Base-by-base conservation (phyloP, 345 rosid genomes). In the Hibiscus mutabilis region DNA sequence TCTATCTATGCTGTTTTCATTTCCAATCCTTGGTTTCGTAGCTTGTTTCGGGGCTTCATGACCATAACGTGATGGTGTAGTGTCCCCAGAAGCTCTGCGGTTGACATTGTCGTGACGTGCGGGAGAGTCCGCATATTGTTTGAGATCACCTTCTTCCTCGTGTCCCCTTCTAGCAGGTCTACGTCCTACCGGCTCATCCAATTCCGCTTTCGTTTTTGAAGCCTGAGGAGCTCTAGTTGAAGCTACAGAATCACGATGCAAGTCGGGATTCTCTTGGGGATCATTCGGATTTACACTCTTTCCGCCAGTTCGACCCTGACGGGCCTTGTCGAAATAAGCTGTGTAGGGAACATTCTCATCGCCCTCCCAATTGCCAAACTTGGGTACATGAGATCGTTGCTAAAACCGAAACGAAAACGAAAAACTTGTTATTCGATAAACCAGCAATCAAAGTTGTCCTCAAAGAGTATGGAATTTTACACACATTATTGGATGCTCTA, bases 291-390 rank as follows among this genome's bases (percentile, higher is more conserved):
- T 93, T 16, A 60, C 62, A 53, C 79, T 76, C 79, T 72, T 85
- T 37, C 86, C 82, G 0, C 87, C 97, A n/a, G 72, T 73, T 68
- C 96, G 84, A 49, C 80, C 91, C 79, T 88, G 79, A 60, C 97
- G 83, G 6, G 97, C 98, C 79, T 89, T 88, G 15, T 91, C 97
- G 71, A 93, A 91, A 71, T 84, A 93, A 68, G 87, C 87, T 3
- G 98, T 93, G 81, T 93, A 93, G 35, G 97, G 98, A 76, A 89
- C 90, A 75, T 83, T 81, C 70, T 88, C 93, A 18, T 82, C 90
- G 61, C 80, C 80, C 46, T 91, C 97, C 97, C 96, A 93, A 78
- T 93, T 86, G 62, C 98, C 98, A 81, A 93, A 93, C 60, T 81
- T 80, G 0, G 98, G 97, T 49, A 93, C 98, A 56, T 78, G 83